These are phyloP conservation scores for Leccinum barrowsii DNA, from an alignment of 768 basidiomycete genomes.

Conservation along the genomic window DNA sequence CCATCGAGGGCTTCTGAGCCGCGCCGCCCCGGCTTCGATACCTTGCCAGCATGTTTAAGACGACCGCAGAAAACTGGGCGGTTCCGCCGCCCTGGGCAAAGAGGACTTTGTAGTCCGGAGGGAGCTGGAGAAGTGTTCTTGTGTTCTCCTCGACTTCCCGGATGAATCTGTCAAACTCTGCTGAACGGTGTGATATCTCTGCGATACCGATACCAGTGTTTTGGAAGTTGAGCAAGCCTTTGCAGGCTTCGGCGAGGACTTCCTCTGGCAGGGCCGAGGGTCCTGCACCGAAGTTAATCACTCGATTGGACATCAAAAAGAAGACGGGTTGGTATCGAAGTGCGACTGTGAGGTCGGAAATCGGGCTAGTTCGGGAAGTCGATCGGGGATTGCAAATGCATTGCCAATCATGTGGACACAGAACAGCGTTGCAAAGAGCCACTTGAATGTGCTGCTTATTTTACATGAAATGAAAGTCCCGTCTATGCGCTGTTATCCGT, in stretches of 20 bases:
- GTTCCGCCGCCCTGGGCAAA: slow-evolving; percentile 96
- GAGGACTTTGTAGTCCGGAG: slow-evolving; percentile 78
- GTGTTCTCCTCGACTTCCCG: slow-evolving; percentile 60
- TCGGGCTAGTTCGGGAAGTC: not conserved
- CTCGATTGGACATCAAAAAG: slow-evolving; percentile 37
- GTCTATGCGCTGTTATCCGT: not conserved
- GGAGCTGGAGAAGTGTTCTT: slow-evolving; percentile 75
- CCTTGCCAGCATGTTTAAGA: slow-evolving; percentile 86
- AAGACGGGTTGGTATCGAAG: not conserved
- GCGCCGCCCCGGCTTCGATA: slow-evolving; percentile 69
- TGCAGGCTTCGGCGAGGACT: slow-evolving; percentile 78
- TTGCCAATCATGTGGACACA: too few relatives aligned
- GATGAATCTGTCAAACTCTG: slow-evolving; percentile 77
- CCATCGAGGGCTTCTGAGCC: slow-evolving; percentile 57
- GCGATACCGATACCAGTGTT: slow-evolving; percentile 92
- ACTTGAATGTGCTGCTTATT: not conserved
- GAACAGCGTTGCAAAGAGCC: not conserved
- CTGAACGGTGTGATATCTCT: slow-evolving; percentile 93
- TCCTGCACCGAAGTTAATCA: slow-evolving; percentile 91
- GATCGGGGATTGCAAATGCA: too few relatives aligned
- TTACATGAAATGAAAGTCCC: not conserved
- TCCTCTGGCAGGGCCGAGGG: slow-evolving; percentile 89
- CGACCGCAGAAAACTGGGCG: slow-evolving; percentile 86
- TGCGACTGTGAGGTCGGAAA: not conserved
- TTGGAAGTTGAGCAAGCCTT: slow-evolving; percentile 86